Evolutionary conservation across 83 land plant species (phyloP), one percentile per base, ranked within the genome.

Genomic region (Thuja plicata): DNA sequence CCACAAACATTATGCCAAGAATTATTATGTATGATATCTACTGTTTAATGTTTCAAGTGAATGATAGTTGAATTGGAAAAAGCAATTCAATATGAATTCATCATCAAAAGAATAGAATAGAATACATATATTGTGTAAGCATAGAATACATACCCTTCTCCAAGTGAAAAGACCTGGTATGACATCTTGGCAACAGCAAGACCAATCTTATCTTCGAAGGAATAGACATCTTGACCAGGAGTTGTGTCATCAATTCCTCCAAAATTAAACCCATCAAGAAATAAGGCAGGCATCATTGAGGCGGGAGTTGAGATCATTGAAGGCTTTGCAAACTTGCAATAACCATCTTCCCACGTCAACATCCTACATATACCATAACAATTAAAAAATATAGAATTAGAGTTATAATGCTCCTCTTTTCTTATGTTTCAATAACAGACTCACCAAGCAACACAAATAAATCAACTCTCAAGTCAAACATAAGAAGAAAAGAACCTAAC

Each of bases 121-220:
- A n/a, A n/a, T n/a, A n/a, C n/a, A n/a, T n/a, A n/a, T n/a, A n/a
- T n/a, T n/a, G n/a, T n/a, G n/a, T n/a, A 66, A 24, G 24, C 30
- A 27, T 66, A 62, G 71, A 66, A 79, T 27, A 41, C 74, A 87
- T 87, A 87, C 88, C 88, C 88, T 35, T 87, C 88, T 32, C 88
- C 88, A 32, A 87, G 74, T n/a, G 88, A 87, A 87, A 57, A 87
- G 41, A 38, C 88, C 35, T 87, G 88, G 88, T 82, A 87, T 43
- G 84, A 87, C 88, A 87, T 87, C 87, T 87, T 87, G 83, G 88
- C 87, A 35, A 87, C 88, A 30, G 88, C 7, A 57, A 87, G 74
- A 8, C 45, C 88, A 21, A 87, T 87, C 46, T 87, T 57, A 40
- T 87, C 88, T 46, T 87, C 87, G 76, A 86, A 19, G 37, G 30